Evolutionary conservation across 116 monocot species (phyloP).

Genomic region (Phalaenopsis hybrid): DNA sequence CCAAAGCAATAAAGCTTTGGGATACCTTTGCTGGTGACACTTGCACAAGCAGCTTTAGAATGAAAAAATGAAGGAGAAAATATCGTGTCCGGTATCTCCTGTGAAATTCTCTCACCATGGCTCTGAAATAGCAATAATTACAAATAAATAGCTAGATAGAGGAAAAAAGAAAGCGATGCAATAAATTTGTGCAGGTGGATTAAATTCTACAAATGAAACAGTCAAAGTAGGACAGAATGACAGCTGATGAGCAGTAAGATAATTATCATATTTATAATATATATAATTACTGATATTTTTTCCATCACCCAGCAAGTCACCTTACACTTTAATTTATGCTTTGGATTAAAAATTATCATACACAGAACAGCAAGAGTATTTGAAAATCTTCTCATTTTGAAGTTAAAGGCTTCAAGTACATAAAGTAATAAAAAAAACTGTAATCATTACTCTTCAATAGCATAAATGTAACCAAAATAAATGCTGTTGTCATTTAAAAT

Average conservation of each 20-base stretch:
- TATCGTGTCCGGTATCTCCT: slow-evolving; percentile 43
- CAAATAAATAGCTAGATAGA: background rate
- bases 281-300: background rate
- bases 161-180: background rate
- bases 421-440: no score
- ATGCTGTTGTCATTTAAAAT: background rate
- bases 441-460: no score
- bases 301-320: background rate
- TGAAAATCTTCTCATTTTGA: background rate
- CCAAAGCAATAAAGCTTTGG: no score
- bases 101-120: slow-evolving; percentile 21
- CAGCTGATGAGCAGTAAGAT: background rate
- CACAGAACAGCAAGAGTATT: background rate
- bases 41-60: slow-evolving; percentile 29
- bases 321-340: background rate
- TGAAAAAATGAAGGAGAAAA: slow-evolving; percentile 72
- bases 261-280: background rate
- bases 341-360: background rate
- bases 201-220: background rate
- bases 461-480: no score
- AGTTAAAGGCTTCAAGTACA: background rate
- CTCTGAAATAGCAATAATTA: slow-evolving; percentile 29
- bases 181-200: background rate
- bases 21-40: slow-evolving; percentile 33
- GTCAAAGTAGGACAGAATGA: background rate